Conservation (phyloP, 345 rosid species). For the Lepidium didymum region DNA sequence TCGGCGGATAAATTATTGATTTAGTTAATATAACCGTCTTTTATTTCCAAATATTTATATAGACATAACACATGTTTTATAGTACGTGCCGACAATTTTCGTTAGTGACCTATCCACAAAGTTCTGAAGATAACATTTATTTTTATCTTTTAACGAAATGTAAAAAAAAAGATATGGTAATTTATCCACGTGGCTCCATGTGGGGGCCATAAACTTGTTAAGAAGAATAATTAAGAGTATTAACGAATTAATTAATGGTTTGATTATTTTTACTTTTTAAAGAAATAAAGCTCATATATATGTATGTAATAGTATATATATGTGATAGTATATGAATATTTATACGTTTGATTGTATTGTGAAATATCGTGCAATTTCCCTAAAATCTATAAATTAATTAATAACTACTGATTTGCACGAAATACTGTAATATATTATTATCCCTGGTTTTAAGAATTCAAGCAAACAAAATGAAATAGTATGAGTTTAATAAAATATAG, state of each 20-base stretch:
- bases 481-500: background rate
- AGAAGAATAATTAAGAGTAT: background rate
- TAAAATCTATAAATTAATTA: background rate
- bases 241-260: background rate
- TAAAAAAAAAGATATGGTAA: background rate
- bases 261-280: background rate
- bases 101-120: constrained; percentile 22
- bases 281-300: background rate
- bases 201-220: constrained; percentile 20
- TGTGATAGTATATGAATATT: background rate
- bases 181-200: constrained; percentile 28
- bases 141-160: constrained; percentile 5
- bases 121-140: background rate
- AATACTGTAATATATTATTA: background rate
- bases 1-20: constrained; percentile 16
- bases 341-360: background rate
- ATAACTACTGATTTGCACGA: background rate
- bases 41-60: background rate
- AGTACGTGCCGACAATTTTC: constrained; percentile 28
- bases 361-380: background rate
- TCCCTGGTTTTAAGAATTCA: background rate
- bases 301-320: background rate
- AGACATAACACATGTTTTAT: constrained; percentile 23
- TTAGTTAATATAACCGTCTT: background rate
- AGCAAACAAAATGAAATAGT: background rate